Percentiles rank a stretch among this genome's conserved stretches.
These are phyloP conservation scores for Pythium myriotylum DNA, from an alignment of 352 stramenopile genomes.

Conservation along the genomic window DNA sequence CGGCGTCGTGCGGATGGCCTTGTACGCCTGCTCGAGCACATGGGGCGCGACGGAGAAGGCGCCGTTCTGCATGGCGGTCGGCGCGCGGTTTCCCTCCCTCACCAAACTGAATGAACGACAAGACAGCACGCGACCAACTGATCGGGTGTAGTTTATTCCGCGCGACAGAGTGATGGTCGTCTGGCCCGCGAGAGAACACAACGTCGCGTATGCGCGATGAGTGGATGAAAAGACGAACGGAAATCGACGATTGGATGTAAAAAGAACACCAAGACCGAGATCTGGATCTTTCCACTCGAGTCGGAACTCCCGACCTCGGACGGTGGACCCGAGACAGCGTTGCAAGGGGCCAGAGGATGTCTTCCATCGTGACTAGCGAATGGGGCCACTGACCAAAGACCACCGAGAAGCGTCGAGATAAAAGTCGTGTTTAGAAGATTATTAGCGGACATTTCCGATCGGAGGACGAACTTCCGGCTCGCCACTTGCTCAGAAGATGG, in stretches of 20 bases:
- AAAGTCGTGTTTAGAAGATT: too few relatives aligned
- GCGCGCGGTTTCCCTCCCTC: slow-evolving; percentile 9
- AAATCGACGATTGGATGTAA: background rate
- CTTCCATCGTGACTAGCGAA: too few relatives aligned
- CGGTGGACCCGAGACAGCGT: too few relatives aligned
- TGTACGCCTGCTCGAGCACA: slow-evolving; percentile 88
- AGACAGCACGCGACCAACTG: slow-evolving; percentile 8
- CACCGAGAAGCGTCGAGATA: too few relatives aligned
- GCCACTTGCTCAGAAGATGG: slow-evolving; percentile 72
- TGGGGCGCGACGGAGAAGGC: slow-evolving; percentile 70
- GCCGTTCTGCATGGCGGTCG: slow-evolving; percentile 43
- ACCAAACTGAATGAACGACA: slow-evolving; percentile 12
- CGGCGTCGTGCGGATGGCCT: slow-evolving; percentile 85
- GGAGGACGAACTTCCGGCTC: too few relatives aligned
- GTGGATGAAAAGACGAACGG: background rate
- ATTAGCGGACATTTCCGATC: too few relatives aligned
- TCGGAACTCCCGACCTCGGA: too few relatives aligned
- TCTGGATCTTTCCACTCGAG: slow-evolving; percentile 17
- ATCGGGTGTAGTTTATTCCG: slow-evolving; percentile 26
- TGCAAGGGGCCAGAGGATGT: too few relatives aligned
- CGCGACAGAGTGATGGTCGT: slow-evolving; percentile 25
- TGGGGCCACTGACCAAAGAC: too few relatives aligned
- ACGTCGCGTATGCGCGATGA: background rate
- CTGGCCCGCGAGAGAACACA: slow-evolving; percentile 3
- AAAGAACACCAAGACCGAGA: background rate